A percentile compares a stretch with the other conserved stretches of the same genome.
phyloP scores from a whole-genome alignment of 164 flowering plant species.

The Magnolia changhungtana region DNA sequence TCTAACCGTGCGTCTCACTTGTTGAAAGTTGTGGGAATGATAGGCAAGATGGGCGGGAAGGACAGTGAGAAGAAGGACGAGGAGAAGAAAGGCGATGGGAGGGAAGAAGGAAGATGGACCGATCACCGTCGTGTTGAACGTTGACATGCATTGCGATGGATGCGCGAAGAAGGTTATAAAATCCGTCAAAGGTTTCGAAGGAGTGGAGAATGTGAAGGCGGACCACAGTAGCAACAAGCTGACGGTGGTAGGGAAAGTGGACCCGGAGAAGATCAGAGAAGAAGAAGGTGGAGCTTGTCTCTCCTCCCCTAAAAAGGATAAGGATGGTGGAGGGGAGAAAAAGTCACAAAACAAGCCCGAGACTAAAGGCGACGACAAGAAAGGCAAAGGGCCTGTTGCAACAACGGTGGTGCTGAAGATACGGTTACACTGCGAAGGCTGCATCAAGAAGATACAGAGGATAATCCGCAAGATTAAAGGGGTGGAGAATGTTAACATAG shows the following conservation, averaged over 20 bases:
- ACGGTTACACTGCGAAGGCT: conserved; percentile 77
- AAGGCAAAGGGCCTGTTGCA: conserved; percentile 30
- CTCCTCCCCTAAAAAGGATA: conserved; percentile 36
- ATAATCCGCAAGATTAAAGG: conserved; percentile 61
- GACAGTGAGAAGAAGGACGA: conserved; percentile 1
- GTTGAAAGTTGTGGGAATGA: neutral
- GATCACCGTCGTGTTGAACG: conserved; percentile 50
- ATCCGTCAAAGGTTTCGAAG: conserved; percentile 37
- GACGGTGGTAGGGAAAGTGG: conserved; percentile 42
- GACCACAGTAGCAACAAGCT: conserved; percentile 34
- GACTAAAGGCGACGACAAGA: conserved; percentile 20
- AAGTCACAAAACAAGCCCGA: conserved; percentile 24
- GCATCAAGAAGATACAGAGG: conserved; percentile 53
- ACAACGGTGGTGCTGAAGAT: conserved; percentile 58
- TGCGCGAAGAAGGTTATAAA: conserved; percentile 69
- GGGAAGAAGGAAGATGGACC: conserved; percentile 39
- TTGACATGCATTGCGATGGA: conserved; percentile 92
- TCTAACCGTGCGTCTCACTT: too few species aligned
- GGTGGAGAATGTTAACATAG: conserved; percentile 47
- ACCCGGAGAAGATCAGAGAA: conserved; percentile 38
- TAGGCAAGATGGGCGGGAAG: conserved; percentile 3
- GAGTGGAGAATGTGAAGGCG: conserved; percentile 37
- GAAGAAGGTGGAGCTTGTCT: conserved; percentile 54
- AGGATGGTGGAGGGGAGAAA: conserved; percentile 28
- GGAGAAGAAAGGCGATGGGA: conserved; percentile 20